Evolutionary conservation across 495 filamentous ascomycete genomes (phyloP), one percentile per base, ranked within the genome.

Genomic region (Terfezia boudieri): DNA sequence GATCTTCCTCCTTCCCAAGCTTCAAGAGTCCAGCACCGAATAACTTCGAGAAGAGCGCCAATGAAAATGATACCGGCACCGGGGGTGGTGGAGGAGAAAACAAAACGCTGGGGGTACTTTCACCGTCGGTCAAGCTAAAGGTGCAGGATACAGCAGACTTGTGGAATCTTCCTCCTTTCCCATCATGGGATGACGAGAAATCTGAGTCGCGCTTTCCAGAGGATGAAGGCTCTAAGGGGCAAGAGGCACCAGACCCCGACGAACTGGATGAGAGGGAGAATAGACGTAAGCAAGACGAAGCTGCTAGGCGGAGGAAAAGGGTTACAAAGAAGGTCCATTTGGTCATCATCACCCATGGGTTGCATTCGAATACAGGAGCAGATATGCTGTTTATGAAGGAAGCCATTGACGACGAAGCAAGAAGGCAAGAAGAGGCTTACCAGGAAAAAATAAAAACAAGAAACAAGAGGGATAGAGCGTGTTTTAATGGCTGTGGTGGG

Each of bases 351-450:
- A 96, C 90, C 0, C 90, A 98, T 71, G 90, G 90, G 0, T 67
- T 98, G 57, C 90, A 96, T 66, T 92, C 88, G 68, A 98, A 98
- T 68, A 74, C 94, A n/a, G 86, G 92, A 2, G 79, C 86, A 43
- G 90, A 98, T 69, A 93, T 98, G 92, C 71, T 98, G 32, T 98
- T 83, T 65, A 67, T 98, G 60, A 98, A 98, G 63, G 90, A 98
- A 66, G 88, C 85, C 60, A 95, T 98, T 53, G 92, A 98, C 67
- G 78, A 80, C 36, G 78, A 84, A 26, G 79, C 79, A 2, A 81
- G 71, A 57, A 77, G 84, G 62, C 77, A 81, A 16, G 78, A 78
- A 52, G 67, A 76, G 43, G 76, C 79, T 57, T 77, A 72, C 57
- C 73, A 74, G 23, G 70, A 66, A 54, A 63, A 59, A 64, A 73